A percentile compares a stretch with the other conserved stretches of the same genome.
These are phyloP conservation scores for Suhomyces sp. DNA, from an alignment of 805 yeast genomes.

Conservation along the genomic window DNA sequence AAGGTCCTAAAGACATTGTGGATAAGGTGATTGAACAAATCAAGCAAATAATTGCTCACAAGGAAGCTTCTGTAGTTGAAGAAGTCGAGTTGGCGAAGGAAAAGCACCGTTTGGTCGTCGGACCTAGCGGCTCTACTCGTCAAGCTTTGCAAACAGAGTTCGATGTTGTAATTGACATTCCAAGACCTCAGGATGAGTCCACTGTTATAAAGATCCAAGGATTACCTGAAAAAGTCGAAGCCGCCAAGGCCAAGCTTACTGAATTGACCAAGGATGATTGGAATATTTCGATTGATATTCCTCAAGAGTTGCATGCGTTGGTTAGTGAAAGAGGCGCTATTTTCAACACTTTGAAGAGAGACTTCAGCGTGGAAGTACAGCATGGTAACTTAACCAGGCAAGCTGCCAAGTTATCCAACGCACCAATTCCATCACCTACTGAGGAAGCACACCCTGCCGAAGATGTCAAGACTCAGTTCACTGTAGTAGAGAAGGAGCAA, in stretches of 20 bases:
- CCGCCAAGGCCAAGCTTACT: slow-evolving; percentile 58
- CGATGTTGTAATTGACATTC: slow-evolving; percentile 62
- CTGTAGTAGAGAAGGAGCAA: slow-evolving; percentile 37
- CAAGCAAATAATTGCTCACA: slow-evolving; percentile 57
- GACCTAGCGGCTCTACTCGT: slow-evolving; percentile 76
- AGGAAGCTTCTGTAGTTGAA: slow-evolving; percentile 57
- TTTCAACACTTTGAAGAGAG: slow-evolving; percentile 50
- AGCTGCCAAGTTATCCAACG: slow-evolving; percentile 50
- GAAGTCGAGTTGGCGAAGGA: slow-evolving; percentile 61
- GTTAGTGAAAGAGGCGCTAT: slow-evolving; percentile 68
- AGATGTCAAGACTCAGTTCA: slow-evolving; percentile 42
- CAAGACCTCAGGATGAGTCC: slow-evolving; percentile 52
- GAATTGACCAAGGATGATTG: slow-evolving; percentile 61
- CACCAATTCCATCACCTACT: slow-evolving; percentile 46
- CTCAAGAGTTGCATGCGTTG: slow-evolving; percentile 54
- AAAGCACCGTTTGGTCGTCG: slow-evolving; percentile 74
- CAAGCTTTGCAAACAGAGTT: slow-evolving; percentile 69
- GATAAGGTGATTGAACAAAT: slow-evolving; percentile 62
- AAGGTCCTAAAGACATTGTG: slow-evolving; percentile 77
- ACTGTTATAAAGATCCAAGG: slow-evolving; percentile 60
- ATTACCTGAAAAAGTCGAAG: slow-evolving; percentile 59
- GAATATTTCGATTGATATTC: slow-evolving; percentile 54
- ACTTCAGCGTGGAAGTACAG: slow-evolving; percentile 54
- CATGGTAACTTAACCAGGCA: slow-evolving; percentile 51
- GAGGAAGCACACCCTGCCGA: slow-evolving; percentile 44